Evolutionary conservation across 2,329 filamentous ascomycete genomes (phyloP).

Genomic region (Ceratocystis alfenasii): DNA sequence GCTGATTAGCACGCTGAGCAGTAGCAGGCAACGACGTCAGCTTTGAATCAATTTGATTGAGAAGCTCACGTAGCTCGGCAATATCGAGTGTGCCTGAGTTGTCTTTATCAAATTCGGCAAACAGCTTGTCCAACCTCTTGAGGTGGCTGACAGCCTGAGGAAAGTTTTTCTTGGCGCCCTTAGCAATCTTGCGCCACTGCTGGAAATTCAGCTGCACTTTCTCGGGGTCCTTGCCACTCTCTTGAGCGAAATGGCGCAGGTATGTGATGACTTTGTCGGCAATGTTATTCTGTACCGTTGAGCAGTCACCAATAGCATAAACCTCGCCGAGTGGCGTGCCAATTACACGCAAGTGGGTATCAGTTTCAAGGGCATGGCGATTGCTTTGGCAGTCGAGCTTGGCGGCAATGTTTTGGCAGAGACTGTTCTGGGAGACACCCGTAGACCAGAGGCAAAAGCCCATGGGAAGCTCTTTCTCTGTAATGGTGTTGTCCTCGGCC

Average conservation of each 20-base stretch:
- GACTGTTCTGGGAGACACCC: slow-evolving; percentile 74
- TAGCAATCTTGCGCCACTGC: slow-evolving; percentile 79
- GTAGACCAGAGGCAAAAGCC: slow-evolving; percentile 98
- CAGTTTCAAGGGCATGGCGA: slow-evolving; percentile 82
- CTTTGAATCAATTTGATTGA: slow-evolving; percentile 87
- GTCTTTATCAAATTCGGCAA: slow-evolving; percentile 85
- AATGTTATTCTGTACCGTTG: slow-evolving; percentile 94
- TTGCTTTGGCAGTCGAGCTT: slow-evolving; percentile 75
- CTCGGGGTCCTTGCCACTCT: slow-evolving; percentile 80
- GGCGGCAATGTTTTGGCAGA: slow-evolving; percentile 64
- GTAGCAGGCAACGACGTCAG: slow-evolving; percentile 90
- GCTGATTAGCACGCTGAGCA: slow-evolving; percentile 90
- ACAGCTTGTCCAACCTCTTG: slow-evolving; percentile 79
- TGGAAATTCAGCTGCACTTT: slow-evolving; percentile 73
- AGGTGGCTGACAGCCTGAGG: slow-evolving; percentile 83
- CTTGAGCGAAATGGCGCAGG: slow-evolving; percentile 78
- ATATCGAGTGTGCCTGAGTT: slow-evolving; percentile 89
- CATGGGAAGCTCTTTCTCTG: slow-evolving; percentile 90
- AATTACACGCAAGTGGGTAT: slow-evolving; percentile 78
- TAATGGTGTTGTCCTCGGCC: slow-evolving; percentile 53
- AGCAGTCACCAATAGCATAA: slow-evolving; percentile 91
- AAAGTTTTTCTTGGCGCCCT: slow-evolving; percentile 75
- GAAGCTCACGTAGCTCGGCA: slow-evolving; percentile 74
- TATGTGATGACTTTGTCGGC: slow-evolving; percentile 85
- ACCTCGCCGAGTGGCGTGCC: slow-evolving; percentile 87